Percentiles rank a stretch among this genome's conserved stretches.
phyloP scores from a whole-genome alignment of 306 rosid genomes.

The barrel medic (Medicago truncatula) region DNA sequence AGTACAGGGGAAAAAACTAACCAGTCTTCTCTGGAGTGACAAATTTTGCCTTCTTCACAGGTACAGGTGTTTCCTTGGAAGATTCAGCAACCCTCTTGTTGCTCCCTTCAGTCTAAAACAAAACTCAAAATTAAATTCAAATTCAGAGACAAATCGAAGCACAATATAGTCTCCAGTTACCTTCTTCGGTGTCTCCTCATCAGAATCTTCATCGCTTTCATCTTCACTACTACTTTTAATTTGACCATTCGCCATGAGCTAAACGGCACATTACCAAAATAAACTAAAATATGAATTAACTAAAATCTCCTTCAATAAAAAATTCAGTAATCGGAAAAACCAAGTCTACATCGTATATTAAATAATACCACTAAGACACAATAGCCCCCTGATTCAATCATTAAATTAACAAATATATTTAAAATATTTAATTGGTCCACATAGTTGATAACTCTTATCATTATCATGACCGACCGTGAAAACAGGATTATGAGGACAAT shows the following conservation, averaged over 20 bases:
- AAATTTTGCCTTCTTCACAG: constrained; percentile 67
- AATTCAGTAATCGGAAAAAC: neutral
- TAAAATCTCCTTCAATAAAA: constrained; percentile 10
- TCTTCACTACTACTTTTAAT: constrained; percentile 47
- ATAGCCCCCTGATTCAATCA: neutral
- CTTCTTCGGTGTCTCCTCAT: constrained; percentile 59
- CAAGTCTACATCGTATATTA: neutral
- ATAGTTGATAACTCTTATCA: constrained; percentile 19
- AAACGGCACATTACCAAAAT: constrained; percentile 2
- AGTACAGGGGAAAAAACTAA: constrained; percentile 40
- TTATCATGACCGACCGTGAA: neutral
- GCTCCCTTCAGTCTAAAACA: constrained; percentile 54
- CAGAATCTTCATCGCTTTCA: constrained; percentile 38
- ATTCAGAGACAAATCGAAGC: constrained; percentile 4
- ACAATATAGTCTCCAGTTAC: constrained; percentile 38
- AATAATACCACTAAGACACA: neutral
- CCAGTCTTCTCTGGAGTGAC: constrained; percentile 69
- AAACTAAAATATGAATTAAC: neutral
- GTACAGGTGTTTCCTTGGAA: constrained; percentile 48
- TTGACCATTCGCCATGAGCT: constrained; percentile 44
- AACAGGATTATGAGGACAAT: neutral
- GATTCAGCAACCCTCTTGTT: constrained; percentile 55
- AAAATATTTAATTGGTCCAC: constrained; percentile 22
- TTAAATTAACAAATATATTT: constrained; percentile 27
- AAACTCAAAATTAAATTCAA: neutral